Conservation (phyloP, 2,329 filamentous ascomycete genomes). For the Apiospora phragmitis region DNA sequence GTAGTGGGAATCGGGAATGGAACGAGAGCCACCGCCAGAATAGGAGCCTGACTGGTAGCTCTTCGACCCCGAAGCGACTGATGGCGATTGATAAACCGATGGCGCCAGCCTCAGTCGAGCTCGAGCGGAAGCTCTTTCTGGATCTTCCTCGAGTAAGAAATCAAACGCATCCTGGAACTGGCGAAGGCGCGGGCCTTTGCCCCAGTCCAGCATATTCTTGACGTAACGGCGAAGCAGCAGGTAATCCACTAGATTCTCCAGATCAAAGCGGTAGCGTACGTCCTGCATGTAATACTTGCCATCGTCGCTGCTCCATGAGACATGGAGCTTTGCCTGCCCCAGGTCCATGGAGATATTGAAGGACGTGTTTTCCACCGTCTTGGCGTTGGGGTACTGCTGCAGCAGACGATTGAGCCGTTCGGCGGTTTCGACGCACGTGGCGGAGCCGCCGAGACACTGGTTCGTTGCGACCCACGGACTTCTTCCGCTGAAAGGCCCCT, state of each 20-base stretch:
- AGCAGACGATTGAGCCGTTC: neutral
- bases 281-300: neutral
- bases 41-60: neutral
- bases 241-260: neutral
- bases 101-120: neutral
- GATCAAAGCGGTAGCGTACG: neutral
- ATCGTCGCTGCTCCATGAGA: neutral
- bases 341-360: neutral
- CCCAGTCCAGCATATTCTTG: neutral
- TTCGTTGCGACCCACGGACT: neutral
- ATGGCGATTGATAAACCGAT: neutral
- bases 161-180: neutral
- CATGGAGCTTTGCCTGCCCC: neutral
- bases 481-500: neutral
- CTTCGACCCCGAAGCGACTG: neutral
- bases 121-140: neutral
- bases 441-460: neutral
- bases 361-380: neutral
- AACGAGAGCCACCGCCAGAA: neutral
- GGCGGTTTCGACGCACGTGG: neutral
- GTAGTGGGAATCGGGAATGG: neutral
- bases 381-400: neutral
- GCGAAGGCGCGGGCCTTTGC: neutral
- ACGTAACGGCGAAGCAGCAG: neutral
- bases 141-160: neutral